Conservation (phyloP, 2,329 filamentous ascomycete species). For the Talaromyces sp. region DNA sequence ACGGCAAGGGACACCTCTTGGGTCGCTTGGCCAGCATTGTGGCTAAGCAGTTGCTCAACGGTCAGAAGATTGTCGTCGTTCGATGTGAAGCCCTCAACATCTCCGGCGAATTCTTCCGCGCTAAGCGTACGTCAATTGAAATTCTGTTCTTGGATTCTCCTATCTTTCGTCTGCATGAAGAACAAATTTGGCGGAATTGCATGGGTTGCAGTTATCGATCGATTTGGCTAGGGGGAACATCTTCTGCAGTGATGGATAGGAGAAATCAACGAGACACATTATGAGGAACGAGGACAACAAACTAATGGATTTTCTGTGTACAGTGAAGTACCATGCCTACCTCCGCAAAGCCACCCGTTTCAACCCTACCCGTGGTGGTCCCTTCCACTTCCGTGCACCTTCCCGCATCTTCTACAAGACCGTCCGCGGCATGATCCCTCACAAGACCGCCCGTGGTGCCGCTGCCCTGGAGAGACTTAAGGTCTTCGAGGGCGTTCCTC, state of each 20-base stretch:
- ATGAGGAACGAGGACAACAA: slow-evolving; percentile 3
- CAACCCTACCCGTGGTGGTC: slow-evolving; percentile 99
- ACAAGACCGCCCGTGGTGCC: slow-evolving; percentile 98
- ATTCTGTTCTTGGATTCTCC: slow-evolving; percentile 14
- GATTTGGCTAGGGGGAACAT: slow-evolving; percentile 9
- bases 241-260: slow-evolving; percentile 3
- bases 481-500: slow-evolving; percentile 99
- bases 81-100: slow-evolving; percentile 99
- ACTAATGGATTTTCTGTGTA: slow-evolving; percentile 52
- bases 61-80: slow-evolving; percentile 99
- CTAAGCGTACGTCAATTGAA: slow-evolving; percentile 83
- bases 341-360: slow-evolving; percentile 99
- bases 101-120: slow-evolving; percentile 99
- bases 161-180: background rate
- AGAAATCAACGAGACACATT: background rate
- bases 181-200: background rate
- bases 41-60: slow-evolving; percentile 97
- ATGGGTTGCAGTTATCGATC: slow-evolving; percentile 12
- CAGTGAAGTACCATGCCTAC: slow-evolving; percentile 99
- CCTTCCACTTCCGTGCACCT: slow-evolving; percentile 99
- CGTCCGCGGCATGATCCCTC: slow-evolving; percentile 99
- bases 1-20: slow-evolving; percentile 99
- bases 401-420: slow-evolving; percentile 99
- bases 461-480: slow-evolving; percentile 97
- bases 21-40: slow-evolving; percentile 97